A percentile compares a stretch with the other conserved stretches of the same genome.
Evolutionary conservation across 208 protist species (phyloP).

Genomic region (Endotrypanum monterogeii): DNA sequence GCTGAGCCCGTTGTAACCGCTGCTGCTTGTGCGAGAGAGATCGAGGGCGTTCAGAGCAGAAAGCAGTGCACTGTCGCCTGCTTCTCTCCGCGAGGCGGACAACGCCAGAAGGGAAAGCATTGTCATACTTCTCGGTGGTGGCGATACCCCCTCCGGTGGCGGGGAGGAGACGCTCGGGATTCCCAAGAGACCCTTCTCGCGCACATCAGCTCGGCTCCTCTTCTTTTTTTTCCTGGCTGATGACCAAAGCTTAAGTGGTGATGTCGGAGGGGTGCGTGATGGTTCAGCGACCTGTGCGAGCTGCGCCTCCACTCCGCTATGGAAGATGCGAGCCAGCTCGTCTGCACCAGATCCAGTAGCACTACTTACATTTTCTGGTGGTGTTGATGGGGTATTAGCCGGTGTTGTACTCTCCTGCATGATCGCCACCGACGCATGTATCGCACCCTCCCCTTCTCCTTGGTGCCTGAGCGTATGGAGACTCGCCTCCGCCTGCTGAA

Average conservation of each 20-base stretch:
- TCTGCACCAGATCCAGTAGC: slow-evolving; percentile 2
- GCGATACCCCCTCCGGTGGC: neutral
- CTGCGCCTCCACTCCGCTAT: slow-evolving; percentile 26
- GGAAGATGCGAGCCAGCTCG: slow-evolving; percentile 14
- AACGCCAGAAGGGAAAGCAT: slow-evolving; percentile 11
- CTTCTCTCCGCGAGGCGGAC: slow-evolving; percentile 9
- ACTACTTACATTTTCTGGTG: neutral
- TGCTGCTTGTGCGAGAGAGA: neutral
- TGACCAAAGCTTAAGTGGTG: neutral
- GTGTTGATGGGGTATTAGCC: neutral
- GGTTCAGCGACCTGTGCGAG: slow-evolving; percentile 12
- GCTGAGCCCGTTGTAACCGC: neutral
- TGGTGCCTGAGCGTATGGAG: slow-evolving; percentile 1
- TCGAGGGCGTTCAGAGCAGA: slow-evolving; percentile 17
- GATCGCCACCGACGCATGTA: neutral
- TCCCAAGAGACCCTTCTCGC: neutral
- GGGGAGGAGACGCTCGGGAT: neutral
- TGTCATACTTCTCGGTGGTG: slow-evolving; percentile 4
- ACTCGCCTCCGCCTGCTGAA: slow-evolving; percentile 23
- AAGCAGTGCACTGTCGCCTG: slow-evolving; percentile 19
- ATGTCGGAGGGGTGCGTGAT: neutral
- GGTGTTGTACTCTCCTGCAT: no score
- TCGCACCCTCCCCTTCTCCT: neutral
- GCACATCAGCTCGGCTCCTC: neutral
- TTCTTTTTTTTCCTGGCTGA: neutral